These are phyloP conservation scores for Oryza meyeriana DNA, from an alignment of 176 grass and related monocot genomes.

Conservation along the genomic window DNA sequence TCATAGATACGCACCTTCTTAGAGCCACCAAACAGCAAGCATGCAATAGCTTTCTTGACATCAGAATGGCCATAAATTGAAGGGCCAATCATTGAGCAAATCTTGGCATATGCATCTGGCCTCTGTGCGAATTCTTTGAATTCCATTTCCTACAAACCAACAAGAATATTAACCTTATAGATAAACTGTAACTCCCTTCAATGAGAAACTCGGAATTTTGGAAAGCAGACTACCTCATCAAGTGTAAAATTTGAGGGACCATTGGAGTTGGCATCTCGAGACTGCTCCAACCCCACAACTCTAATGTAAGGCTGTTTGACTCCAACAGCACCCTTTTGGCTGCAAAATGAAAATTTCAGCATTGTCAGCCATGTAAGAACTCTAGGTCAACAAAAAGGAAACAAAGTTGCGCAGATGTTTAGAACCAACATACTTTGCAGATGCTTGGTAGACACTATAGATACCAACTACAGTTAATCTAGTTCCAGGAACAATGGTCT, in stretches of 20 bases:
- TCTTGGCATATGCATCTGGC: slow-evolving; percentile 77
- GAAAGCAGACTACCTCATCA: slow-evolving; percentile 57
- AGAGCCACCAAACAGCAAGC: slow-evolving; percentile 85
- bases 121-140: slow-evolving; percentile 99
- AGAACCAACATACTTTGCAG: slow-evolving; percentile 58
- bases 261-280: slow-evolving; percentile 68
- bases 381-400: not conserved
- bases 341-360: slow-evolving; percentile 27
- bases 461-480: slow-evolving; percentile 93
- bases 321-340: slow-evolving; percentile 81
- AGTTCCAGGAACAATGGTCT: slow-evolving; percentile 93
- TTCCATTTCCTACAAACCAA: slow-evolving; percentile 58
- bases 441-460: slow-evolving; percentile 90
- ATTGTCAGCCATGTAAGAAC: not conserved
- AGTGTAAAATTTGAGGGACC: slow-evolving; percentile 83
- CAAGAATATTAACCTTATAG: not conserved
- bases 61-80: slow-evolving; percentile 91
- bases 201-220: not conserved
- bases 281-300: slow-evolving; percentile 91
- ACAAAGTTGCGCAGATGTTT: not conserved
- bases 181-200: not conserved
- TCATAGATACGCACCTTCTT: slow-evolving; percentile 63
- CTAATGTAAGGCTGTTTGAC: slow-evolving; percentile 99
- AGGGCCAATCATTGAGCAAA: slow-evolving; percentile 84
- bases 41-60: slow-evolving; percentile 94